Evolutionary conservation across 768 basidiomycete species (phyloP).

Genomic region (Russula vinacea): DNA sequence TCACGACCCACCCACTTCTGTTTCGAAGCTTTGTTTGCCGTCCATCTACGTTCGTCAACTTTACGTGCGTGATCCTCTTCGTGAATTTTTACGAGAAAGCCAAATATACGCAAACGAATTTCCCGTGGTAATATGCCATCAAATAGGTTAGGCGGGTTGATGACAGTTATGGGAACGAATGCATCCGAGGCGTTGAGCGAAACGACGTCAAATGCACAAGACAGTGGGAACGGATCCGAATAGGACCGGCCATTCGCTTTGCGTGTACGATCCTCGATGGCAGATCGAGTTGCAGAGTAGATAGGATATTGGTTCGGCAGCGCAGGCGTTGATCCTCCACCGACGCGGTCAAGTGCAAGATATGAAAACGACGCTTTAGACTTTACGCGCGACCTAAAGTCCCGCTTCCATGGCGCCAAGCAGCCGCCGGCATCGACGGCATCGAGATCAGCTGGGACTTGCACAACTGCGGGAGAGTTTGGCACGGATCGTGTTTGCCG

Average conservation of each 20-base stretch:
- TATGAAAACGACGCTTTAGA: constrained; percentile 24
- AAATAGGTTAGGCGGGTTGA: constrained; percentile 54
- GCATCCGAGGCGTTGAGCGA: constrained; percentile 49
- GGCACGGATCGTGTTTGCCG: constrained; percentile 30
- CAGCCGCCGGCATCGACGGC: constrained; percentile 38
- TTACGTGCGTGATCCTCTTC: constrained; percentile 54
- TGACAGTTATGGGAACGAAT: constrained; percentile 48
- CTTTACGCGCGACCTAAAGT: constrained; percentile 35
- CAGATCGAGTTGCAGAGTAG: constrained; percentile 24
- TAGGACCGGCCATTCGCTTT: constrained; percentile 58
- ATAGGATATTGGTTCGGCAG: constrained; percentile 28
- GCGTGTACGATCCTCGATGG: constrained; percentile 32
- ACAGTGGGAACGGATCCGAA: constrained; percentile 59
- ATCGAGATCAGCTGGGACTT: constrained; percentile 23
- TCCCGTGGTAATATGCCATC: constrained; percentile 71
- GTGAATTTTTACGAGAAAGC: constrained; percentile 53
- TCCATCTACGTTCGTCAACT: constrained; percentile 53
- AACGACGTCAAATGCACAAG: constrained; percentile 49
- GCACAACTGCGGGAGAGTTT: constrained; percentile 15
- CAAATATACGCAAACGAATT: constrained; percentile 59
- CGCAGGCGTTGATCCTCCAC: background rate
- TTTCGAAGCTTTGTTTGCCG: constrained; percentile 56
- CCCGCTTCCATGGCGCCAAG: constrained; percentile 46
- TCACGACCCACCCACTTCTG: constrained; percentile 74
- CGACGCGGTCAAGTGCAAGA: constrained; percentile 21